Percentiles rank a stretch among this genome's conserved stretches.
Conservation (phyloP, 2,329 filamentous ascomycete species). For the Hymenoscyphus repandus region DNA sequence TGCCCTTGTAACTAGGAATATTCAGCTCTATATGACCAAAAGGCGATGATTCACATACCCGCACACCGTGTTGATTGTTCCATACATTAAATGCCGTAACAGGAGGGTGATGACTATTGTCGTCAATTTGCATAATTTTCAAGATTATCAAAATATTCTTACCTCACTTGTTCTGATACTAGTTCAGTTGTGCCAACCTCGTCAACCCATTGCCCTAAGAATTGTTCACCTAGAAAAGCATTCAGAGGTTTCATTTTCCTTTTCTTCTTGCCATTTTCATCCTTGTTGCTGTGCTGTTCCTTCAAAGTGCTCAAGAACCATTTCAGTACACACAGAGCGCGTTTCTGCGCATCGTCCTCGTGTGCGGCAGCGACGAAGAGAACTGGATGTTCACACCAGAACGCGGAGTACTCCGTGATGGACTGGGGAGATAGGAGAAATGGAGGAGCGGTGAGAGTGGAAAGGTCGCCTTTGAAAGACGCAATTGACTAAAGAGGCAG, state of each 20-base stretch:
- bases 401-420: constrained; percentile 73
- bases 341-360: constrained; percentile 73
- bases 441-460: constrained; percentile 75
- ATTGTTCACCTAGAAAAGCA: constrained; percentile 90
- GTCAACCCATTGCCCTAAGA: constrained; percentile 85
- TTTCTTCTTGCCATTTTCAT: constrained; percentile 68
- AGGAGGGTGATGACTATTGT: constrained; percentile 74
- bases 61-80: constrained; percentile 75
- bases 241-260: constrained; percentile 92
- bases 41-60: constrained; percentile 14
- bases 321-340: constrained; percentile 80
- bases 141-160: constrained; percentile 10
- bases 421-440: constrained; percentile 77
- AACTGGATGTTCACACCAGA: constrained; percentile 73
- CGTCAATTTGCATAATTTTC: constrained; percentile 1
- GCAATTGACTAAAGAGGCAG: constrained; percentile 54
- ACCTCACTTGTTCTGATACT: constrained; percentile 88
- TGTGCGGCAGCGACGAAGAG: constrained; percentile 77
- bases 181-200: constrained; percentile 75
- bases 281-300: constrained; percentile 63
- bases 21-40: background rate
- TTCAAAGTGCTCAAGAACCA: constrained; percentile 95
- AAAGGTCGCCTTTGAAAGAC: constrained; percentile 77
- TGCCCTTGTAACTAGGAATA: constrained; percentile 62
- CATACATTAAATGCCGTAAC: constrained; percentile 90